Conservation (phyloP, 352 stramenopile genomes). For the Albugo laibachii region DNA sequence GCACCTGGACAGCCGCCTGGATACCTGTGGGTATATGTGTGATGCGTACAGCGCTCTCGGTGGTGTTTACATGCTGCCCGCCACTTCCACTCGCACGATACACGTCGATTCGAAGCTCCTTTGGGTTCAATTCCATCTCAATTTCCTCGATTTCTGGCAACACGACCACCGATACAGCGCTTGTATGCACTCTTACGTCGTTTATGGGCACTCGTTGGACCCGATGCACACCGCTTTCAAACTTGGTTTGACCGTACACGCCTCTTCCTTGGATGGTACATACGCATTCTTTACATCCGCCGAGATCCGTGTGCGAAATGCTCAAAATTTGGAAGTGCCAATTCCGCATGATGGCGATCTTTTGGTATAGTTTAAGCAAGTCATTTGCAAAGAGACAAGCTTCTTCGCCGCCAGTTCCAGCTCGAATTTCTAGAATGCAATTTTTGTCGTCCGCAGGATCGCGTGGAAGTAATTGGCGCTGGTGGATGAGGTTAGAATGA, state of each 20-base stretch:
- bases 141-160: conserved; percentile 82
- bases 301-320: conserved; percentile 62
- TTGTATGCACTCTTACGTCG: conserved; percentile 93
- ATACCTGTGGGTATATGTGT: conserved; percentile 95
- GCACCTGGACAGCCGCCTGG: conserved; percentile 32
- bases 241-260: conserved; percentile 96
- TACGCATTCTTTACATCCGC: conserved; percentile 69
- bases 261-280: conserved; percentile 41
- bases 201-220: conserved; percentile 95
- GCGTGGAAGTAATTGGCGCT: conserved; percentile 51
- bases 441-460: conserved; percentile 88
- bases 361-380: conserved; percentile 87
- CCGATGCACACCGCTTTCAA: conserved; percentile 94
- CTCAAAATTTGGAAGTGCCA: conserved; percentile 86
- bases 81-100: conserved; percentile 91
- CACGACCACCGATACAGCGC: conserved; percentile 93
- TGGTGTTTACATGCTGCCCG: conserved; percentile 99
- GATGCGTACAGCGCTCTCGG: conserved; percentile 92
- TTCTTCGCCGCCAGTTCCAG: conserved; percentile 91
- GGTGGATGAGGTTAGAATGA: conserved; percentile 1
- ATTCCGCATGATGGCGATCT: conserved; percentile 54
- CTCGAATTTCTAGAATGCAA: conserved; percentile 93
- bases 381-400: conserved; percentile 91
- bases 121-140: conserved; percentile 66
- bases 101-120: conserved; percentile 96